Evolutionary conservation across 257 asterid species (phyloP).

Genomic region (Solanum neorickii): DNA sequence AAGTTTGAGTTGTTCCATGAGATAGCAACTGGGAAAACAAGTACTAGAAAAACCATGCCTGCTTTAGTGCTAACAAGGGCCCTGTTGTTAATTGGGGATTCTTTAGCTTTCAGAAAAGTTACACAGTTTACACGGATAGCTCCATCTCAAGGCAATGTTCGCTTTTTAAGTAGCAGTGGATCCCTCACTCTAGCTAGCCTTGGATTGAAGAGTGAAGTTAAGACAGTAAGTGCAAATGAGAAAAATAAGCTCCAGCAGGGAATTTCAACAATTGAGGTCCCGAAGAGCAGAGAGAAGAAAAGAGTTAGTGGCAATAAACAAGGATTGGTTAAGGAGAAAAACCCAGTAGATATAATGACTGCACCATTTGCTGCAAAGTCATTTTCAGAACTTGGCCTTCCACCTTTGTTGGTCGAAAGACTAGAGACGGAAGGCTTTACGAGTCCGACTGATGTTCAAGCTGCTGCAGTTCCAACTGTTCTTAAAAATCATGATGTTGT

Average conservation of each 20-base stretch:
- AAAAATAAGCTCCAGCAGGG: constrained; percentile 39
- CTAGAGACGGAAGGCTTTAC: constrained; percentile 68
- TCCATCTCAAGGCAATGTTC: constrained; percentile 27
- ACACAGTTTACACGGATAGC: constrained; percentile 25
- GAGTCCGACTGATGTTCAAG: constrained; percentile 91
- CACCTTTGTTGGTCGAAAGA: constrained; percentile 57
- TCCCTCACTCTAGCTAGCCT: constrained; percentile 67
- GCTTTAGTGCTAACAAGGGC: constrained; percentile 20
- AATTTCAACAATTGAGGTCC: constrained; percentile 53
- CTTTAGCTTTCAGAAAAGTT: constrained; percentile 27
- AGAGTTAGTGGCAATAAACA: constrained; percentile 14
- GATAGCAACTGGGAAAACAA: neutral
- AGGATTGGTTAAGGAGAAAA: constrained; percentile 19
- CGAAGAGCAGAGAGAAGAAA: constrained; percentile 36
- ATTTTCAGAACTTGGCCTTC: constrained; percentile 82
- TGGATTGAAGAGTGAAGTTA: constrained; percentile 38
- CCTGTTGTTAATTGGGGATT: constrained; percentile 7
- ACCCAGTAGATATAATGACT: constrained; percentile 27
- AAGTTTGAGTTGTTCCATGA: neutral
- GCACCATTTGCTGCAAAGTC: constrained; percentile 76
- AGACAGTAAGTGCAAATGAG: constrained; percentile 24
- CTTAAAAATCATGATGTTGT: constrained; percentile 74
- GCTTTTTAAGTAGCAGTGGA: constrained; percentile 21
- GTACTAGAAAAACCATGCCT: constrained; percentile 23
- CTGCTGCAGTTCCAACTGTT: constrained; percentile 77